These are phyloP conservation scores for Hypsizygus ulmarius DNA, from an alignment of 1,284 basidiomycete genomes.

Conservation along the genomic window DNA sequence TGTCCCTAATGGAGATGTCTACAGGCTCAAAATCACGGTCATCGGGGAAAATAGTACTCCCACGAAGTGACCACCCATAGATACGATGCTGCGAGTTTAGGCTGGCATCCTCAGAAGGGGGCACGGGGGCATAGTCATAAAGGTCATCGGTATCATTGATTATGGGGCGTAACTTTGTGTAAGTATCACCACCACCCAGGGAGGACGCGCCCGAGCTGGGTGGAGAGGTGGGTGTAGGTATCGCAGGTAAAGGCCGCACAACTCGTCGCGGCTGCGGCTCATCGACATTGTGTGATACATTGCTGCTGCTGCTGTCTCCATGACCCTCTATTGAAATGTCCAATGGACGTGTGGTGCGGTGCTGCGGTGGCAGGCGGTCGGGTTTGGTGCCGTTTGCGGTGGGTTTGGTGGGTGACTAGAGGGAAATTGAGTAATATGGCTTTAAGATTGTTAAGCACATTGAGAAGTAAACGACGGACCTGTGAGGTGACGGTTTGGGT, in stretches of 20 bases:
- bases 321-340: conserved; percentile 7
- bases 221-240: conserved; percentile 17
- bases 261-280: conserved; percentile 16
- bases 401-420: not conserved
- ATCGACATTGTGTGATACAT: not conserved
- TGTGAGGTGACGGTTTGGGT: conserved; percentile 10
- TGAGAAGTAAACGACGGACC: conserved; percentile 9
- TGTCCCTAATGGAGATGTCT: not conserved
- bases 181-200: conserved; percentile 11
- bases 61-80: not conserved
- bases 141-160: conserved; percentile 17
- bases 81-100: not conserved
- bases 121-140: conserved; percentile 10
- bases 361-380: conserved; percentile 2
- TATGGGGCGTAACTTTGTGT: conserved; percentile 5
- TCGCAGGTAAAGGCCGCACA: conserved; percentile 19
- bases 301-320: not conserved
- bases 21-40: no score
- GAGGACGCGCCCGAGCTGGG: conserved; percentile 4
- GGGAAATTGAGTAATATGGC: not conserved
- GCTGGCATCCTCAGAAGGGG: not conserved
- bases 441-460: not conserved
- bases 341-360: conserved; percentile 8
- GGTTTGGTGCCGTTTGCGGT: not conserved
- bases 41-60: no score